These are phyloP conservation scores for Aspergillus japonicus DNA, from an alignment of 2,329 filamentous ascomycete genomes.

Conservation along the genomic window DNA sequence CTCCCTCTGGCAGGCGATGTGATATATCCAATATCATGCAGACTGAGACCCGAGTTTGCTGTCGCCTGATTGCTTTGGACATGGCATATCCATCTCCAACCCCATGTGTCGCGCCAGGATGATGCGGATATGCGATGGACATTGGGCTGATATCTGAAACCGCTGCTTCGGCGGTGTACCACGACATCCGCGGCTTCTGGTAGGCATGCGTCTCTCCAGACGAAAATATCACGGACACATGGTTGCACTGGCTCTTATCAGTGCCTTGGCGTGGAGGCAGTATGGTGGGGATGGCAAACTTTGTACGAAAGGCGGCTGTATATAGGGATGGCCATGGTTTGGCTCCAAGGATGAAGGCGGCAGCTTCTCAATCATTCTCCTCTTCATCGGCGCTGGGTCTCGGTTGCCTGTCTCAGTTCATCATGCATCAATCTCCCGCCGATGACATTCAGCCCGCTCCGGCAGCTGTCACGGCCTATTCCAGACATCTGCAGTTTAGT, in stretches of 20 bases:
- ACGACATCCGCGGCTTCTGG: conserved; percentile 9
- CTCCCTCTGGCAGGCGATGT: conserved; percentile 6
- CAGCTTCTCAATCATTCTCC: conserved; percentile 4
- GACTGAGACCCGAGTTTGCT: background rate
- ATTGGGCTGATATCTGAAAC: conserved; percentile 12
- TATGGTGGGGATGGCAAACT: background rate
- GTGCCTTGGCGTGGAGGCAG: conserved; percentile 6
- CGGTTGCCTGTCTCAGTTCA: background rate
- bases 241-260: background rate
- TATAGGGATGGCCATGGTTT: background rate
- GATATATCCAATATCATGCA: conserved; percentile 14
- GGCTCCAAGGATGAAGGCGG: background rate
- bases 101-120: background rate
- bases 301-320: background rate
- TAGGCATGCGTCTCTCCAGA: conserved; percentile 7
- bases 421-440: conserved; percentile 13
- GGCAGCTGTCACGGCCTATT: conserved; percentile 14
- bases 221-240: background rate
- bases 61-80: conserved; percentile 9
- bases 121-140: background rate
- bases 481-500: conserved; percentile 9
- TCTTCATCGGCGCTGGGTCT: background rate
- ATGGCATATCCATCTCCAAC: background rate
- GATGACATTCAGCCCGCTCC: conserved; percentile 8
- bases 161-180: conserved; percentile 10